Conservation (phyloP, 2,329 filamentous ascomycete species). For the Claviceps monticola region DNA sequence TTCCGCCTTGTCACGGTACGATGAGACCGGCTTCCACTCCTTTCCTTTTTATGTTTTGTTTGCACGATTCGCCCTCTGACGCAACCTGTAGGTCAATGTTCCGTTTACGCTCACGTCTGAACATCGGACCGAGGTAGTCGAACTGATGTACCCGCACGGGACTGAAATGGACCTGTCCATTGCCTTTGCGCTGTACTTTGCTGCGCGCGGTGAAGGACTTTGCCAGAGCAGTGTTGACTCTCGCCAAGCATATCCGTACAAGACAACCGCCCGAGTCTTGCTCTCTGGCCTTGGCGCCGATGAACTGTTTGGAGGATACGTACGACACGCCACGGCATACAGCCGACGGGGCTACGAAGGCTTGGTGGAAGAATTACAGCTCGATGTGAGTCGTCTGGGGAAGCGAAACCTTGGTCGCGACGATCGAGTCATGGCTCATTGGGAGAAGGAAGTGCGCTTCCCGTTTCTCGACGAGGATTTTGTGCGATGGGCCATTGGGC, state of each 20-base stretch:
- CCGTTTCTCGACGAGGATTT: slow-evolving; percentile 83
- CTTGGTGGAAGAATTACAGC: slow-evolving; percentile 65
- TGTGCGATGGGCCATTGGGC: slow-evolving; percentile 63
- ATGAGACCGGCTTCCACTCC: background rate
- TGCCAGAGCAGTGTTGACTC: slow-evolving; percentile 20
- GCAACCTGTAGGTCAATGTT: slow-evolving; percentile 49
- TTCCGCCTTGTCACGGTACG: slow-evolving; percentile 74
- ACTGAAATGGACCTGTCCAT: slow-evolving; percentile 99
- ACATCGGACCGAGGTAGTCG: slow-evolving; percentile 56
- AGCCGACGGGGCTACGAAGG: slow-evolving; percentile 52
- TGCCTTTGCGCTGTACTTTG: slow-evolving; percentile 86
- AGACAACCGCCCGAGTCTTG: slow-evolving; percentile 64
- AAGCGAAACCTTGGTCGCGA: slow-evolving; percentile 92
- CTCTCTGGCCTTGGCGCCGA: slow-evolving; percentile 90
- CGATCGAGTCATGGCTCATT: slow-evolving; percentile 80
- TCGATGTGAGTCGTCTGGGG: slow-evolving; percentile 75
- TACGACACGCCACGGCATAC: slow-evolving; percentile 68
- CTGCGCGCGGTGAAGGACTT: slow-evolving; percentile 56
- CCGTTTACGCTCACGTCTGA: slow-evolving; percentile 60
- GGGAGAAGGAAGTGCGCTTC: slow-evolving; percentile 78
- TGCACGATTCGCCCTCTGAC: background rate
- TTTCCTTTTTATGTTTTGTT: background rate
- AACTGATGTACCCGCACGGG: slow-evolving; percentile 81
- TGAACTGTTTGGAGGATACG: slow-evolving; percentile 90
- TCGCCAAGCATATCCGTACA: slow-evolving; percentile 31